These are phyloP conservation scores for Peniophora sp. DNA, from an alignment of 1,284 basidiomycete genomes.

Conservation along the genomic window DNA sequence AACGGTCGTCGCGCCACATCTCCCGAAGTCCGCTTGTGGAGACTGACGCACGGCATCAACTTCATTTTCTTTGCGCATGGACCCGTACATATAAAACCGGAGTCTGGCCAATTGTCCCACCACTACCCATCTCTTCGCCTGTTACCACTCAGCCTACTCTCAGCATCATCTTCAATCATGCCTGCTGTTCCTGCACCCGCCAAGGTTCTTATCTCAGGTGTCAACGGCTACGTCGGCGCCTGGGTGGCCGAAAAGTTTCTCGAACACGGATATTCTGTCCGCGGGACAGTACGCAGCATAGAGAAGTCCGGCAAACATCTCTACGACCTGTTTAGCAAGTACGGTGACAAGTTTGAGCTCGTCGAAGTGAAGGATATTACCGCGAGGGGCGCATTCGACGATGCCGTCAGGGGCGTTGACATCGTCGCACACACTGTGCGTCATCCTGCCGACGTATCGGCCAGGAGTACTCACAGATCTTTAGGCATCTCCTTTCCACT, in stretches of 20 bases:
- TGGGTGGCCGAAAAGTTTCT: constrained; percentile 23
- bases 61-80: no score
- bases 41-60: no score
- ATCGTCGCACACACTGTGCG: constrained; percentile 14
- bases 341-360: constrained; percentile 27
- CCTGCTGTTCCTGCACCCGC: constrained; percentile 10
- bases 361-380: constrained; percentile 35
- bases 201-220: constrained; percentile 22
- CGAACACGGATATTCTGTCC: constrained; percentile 29
- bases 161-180: not conserved
- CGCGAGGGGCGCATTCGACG: constrained; percentile 34
- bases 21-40: no score
- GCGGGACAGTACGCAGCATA: constrained; percentile 39
- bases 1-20: no score
- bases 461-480: not conserved
- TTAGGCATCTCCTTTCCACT: constrained; percentile 8
- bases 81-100: no score
- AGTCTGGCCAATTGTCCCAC: no score
- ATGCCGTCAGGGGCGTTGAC: constrained; percentile 35
- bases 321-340: constrained; percentile 25
- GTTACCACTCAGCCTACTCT: no score
- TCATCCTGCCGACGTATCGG: not conserved
- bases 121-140: no score
- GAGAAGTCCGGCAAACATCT: constrained; percentile 37
- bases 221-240: constrained; percentile 23